These are phyloP conservation scores for Kokia cookei DNA, from an alignment of 441 rosid species.

Conservation along the genomic window DNA sequence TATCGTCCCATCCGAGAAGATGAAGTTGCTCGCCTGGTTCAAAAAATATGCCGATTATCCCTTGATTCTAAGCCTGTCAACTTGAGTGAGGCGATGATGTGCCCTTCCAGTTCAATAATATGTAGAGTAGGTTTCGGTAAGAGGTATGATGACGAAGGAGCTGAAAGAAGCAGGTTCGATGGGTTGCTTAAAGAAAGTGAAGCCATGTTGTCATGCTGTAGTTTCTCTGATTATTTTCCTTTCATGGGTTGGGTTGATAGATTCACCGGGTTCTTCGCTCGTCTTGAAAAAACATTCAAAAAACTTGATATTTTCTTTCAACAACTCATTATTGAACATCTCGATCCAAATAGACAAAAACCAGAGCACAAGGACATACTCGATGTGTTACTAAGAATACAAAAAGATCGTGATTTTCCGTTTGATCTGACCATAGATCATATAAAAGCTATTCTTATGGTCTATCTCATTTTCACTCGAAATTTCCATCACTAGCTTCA, in stretches of 20 bases:
- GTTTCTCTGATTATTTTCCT: constrained; percentile 18
- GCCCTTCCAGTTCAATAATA: not conserved
- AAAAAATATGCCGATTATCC: constrained; percentile 8
- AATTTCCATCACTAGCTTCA: not conserved
- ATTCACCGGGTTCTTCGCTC: not conserved
- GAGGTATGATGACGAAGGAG: not conserved
- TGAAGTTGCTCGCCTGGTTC: constrained; percentile 26
- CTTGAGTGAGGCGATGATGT: constrained; percentile 11
- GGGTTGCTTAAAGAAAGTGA: constrained; percentile 8
- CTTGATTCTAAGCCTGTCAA: constrained; percentile 1
- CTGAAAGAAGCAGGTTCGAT: constrained; percentile 13
- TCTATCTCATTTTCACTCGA: not conserved
- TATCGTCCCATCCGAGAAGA: constrained; percentile 19
- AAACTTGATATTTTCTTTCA: not conserved
- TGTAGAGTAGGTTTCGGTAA: not conserved
- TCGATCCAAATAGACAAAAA: not conserved
- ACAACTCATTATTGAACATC: not conserved
- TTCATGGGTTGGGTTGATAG: constrained; percentile 17
- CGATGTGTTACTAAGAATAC: constrained; percentile 10
- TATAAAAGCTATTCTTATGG: not conserved
- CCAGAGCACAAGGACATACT: not conserved
- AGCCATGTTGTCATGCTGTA: not conserved
- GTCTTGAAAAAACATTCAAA: not conserved
- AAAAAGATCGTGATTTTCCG: not conserved
- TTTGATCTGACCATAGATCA: not conserved